Evolutionary conservation across 768 basidiomycete genomes (phyloP), one percentile per base, ranked within the genome.

Genomic region (Naganishia onofrii): DNA sequence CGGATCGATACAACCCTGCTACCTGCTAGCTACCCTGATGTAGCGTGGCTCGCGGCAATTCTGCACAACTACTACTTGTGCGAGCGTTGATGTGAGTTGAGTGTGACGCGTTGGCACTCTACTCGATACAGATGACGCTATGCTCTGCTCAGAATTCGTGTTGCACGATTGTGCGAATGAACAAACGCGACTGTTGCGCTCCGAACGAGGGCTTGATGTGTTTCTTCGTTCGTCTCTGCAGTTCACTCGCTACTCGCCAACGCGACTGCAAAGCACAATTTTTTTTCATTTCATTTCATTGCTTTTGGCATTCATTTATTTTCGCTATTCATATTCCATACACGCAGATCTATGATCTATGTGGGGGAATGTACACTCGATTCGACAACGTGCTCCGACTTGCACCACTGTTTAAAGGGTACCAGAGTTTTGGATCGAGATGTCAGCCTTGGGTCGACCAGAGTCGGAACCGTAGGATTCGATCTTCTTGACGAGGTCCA

Each of bases 401-500:
- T 42, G 15, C 42, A 42, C 9, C 52, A 32, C 34, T 36, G 46
- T 60, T 70, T 70, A 70, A 46, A 63, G 32, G 46, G 70, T 67
- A 66, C 70, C 70, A 34, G 70, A 42, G 65, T 57, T 57, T 42
- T 53, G 38, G 70, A 70, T 70, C 44, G 64, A 66, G 65, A 70
- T 65, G 26, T 66, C 55, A 34, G 55, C 70, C 54, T 52, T 66
- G 70, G 70, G 64, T 42, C 58, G 31, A 57, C 75, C 73, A 10
- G 60, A 67, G 65, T 56, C 42, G 51, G 68, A 56, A 28, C 73
- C 73, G 54, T 67, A 71, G 23, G 44, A 31, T 81, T 90, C 89
- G 60, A 90, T 84, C 57, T 80, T 79, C 79, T 85, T 86, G 73
- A 92, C 87, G 60, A 89, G 68, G 7, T 88, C 85, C 82, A 88